A percentile compares a stretch with the other conserved stretches of the same genome.
These are phyloP conservation scores for Raphanus hybrid DNA, from an alignment of 441 rosid species.

Conservation along the genomic window DNA sequence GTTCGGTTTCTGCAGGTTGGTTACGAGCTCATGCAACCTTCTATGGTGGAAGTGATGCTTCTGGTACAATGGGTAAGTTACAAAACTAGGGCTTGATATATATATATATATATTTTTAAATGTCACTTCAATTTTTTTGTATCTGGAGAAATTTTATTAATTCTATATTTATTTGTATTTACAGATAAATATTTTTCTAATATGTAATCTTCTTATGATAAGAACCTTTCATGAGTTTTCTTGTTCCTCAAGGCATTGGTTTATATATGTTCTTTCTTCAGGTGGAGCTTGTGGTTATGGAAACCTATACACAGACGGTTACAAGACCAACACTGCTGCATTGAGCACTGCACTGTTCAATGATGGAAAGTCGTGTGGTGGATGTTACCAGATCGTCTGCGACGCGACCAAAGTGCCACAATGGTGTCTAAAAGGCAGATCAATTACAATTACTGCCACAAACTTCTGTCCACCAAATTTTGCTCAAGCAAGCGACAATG, in stretches of 20 bases:
- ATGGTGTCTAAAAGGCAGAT: constrained; percentile 65
- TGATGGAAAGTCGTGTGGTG: constrained; percentile 61
- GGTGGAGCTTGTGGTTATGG: constrained; percentile 86
- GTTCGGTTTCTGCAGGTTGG: constrained; percentile 43
- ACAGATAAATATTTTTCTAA: background rate
- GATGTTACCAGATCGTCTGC: constrained; percentile 63
- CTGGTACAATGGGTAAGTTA: constrained; percentile 25
- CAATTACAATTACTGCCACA: constrained; percentile 67
- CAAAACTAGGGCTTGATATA: background rate
- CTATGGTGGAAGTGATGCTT: constrained; percentile 25
- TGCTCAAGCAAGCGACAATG: constrained; percentile 62
- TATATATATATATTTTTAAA: background rate
- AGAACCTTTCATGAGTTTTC: constrained; percentile 2
- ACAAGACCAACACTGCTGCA: constrained; percentile 61
- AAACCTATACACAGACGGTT: constrained; percentile 58
- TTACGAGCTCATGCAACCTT: constrained; percentile 23
- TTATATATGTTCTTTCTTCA: constrained; percentile 15
- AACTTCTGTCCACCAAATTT: constrained; percentile 79
- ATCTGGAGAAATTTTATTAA: background rate
- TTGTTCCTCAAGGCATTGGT: constrained; percentile 28
- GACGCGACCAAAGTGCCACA: constrained; percentile 55
- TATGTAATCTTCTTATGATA: background rate
- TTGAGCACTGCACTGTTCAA: constrained; percentile 70
- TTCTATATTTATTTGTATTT: background rate
- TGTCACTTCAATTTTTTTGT: background rate